Base-by-base conservation (phyloP, 768 basidiomycete genomes). In the Pleurotus giganteus region DNA sequence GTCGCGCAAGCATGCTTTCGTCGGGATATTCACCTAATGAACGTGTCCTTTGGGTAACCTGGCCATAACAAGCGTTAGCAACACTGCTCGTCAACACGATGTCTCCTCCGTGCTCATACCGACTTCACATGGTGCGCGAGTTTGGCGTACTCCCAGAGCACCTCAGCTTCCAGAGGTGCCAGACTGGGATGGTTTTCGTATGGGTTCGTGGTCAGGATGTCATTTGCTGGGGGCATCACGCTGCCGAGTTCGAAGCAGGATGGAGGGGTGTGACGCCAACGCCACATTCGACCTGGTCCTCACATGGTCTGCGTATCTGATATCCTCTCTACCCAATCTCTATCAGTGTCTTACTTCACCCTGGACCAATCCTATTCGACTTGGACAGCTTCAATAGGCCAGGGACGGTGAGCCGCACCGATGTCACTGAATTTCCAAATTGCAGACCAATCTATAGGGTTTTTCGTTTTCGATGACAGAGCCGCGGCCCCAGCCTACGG, bases 131-230 rank as follows among this genome's bases (percentile, higher is more conserved):
- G 84, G 47, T 89, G 82, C 0, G 88, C 85, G 15, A 96, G 77
- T 62, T 92, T 92, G 27, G 91, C 90, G 66, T 96, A 96, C 67
- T 97, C 94, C 90, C 91, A 94, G 32, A 97, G 81, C 0, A 94
- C 84, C 32, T 91, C 83, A 4, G 88, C 82, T 68, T 97, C 90
- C 4, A 86, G 70, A 2, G 77, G 63, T 1, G 87, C 80, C 21
- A 95, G 72, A 58, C 77, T 78, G 0, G 86, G 80, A 63, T 94
- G 84, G 1, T 77, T 78, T 51, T 84, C 81, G 63, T 93, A 93
- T 6, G 91, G 91, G 61, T 92, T 93, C 39, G 68, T 62, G 4
- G 74, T 67, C 64, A 84, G 80, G 46, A 86, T 74, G 50, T 79
- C 75, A 62, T 65, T 68, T 32, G 49, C 23, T 62, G 44, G 39